phyloP scores from a whole-genome alignment of 805 yeast genomes.

The Saturnispora ahearnii region DNA sequence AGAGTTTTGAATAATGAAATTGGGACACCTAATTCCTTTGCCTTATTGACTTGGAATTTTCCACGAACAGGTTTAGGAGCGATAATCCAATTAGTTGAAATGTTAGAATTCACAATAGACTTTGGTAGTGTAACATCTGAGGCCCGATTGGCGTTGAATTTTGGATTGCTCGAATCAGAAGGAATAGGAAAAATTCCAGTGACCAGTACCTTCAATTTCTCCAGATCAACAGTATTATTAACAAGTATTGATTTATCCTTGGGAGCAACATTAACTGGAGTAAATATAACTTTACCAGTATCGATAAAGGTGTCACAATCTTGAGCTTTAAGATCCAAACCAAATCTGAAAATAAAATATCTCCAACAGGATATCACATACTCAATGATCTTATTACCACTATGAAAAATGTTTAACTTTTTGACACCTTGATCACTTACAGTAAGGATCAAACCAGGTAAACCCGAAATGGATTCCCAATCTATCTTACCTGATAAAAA shows the following conservation, averaged over 20 bases:
- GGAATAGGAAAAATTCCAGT: conserved; percentile 21
- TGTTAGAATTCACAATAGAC: conserved; percentile 19
- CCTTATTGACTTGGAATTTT: conserved; percentile 57
- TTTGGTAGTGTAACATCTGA: conserved; percentile 21
- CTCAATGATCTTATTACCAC: conserved; percentile 35
- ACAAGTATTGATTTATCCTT: neutral
- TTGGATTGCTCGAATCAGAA: conserved; percentile 8
- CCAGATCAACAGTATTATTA: conserved; percentile 1
- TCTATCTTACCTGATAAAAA: conserved; percentile 70
- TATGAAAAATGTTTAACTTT: conserved; percentile 45
- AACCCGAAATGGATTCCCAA: conserved; percentile 83
- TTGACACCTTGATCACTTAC: conserved; percentile 68
- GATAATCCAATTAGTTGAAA: conserved; percentile 60
- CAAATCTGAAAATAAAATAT: conserved; percentile 74
- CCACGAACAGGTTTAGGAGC: conserved; percentile 66
- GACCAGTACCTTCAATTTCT: conserved; percentile 7
- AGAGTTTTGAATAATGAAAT: conserved; percentile 53
- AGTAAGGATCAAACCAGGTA: conserved; percentile 83
- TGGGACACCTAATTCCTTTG: conserved; percentile 57
- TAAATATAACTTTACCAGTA: conserved; percentile 14
- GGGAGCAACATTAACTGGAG: conserved; percentile 17
- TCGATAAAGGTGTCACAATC: conserved; percentile 12
- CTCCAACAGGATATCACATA: conserved; percentile 76
- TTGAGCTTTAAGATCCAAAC: conserved; percentile 37
- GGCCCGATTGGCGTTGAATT: conserved; percentile 12